Base-by-base conservation (phyloP, 1,139 yeast genomes). In the Saccharomyces hybrid region DNA sequence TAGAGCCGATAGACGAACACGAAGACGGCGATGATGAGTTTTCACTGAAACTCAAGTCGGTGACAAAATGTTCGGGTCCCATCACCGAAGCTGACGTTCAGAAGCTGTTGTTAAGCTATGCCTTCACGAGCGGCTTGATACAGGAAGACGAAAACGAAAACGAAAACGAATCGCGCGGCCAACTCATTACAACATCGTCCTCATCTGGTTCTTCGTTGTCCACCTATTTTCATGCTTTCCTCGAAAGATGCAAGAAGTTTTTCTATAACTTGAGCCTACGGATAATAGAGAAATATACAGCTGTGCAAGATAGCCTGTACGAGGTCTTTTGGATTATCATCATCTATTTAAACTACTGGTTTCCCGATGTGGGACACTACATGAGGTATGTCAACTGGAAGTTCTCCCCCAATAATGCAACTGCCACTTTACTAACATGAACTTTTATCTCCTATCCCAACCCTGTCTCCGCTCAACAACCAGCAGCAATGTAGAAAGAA, bases 261-360 rank as follows among this genome's bases (percentile, higher is more conserved):
- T 16, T 38, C 25, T 38, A 38, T 38, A 38, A 20, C 13, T 38
- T 38, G 6, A 16, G 44, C 44, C 23, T 38, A 38, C 11, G 9
- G 2, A 9, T 38, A 20, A 38, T 38, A 38, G 44, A 38, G 5
- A 38, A 38, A 38, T 38, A 8, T 3, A 16, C 5, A 8, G 44
- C 25, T 38, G 6, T 38, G 1, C 23, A 38, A 16, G 9, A 14
- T 20, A 20, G 25, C 20, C 3, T 38, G 25, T 54, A 56, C 27
- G 57, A 56, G 32, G 51, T 51, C 2, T 57, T 57, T 48, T 57
- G 60, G 60, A 51, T 55, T 23, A 50, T 53, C 25, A 28, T 57
- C 5, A 32, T 56, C 4, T 56, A 56, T 38, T 14, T 56, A 28
- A 57, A 57, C 47, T 50, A 56, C 44, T 57, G 60, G 60, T 54